Evolutionary conservation across 306 rosid species (phyloP), one percentile per base, ranked within the genome.

Genomic region (Malus asiatica): DNA sequence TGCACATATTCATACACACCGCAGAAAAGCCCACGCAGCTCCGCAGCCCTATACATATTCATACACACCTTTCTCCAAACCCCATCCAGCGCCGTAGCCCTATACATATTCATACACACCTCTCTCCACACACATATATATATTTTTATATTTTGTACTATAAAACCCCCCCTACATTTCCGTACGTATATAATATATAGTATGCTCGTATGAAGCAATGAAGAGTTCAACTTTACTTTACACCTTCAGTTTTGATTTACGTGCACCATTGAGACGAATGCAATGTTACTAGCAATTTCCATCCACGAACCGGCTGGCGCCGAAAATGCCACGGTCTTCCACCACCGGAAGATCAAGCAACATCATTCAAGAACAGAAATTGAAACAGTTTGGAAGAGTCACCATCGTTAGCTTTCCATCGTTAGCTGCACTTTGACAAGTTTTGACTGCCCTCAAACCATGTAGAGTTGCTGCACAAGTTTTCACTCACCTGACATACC

Each of bases 221-320:
- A 40, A 19, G 51, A 9, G 8, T 19, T 44, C 46, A 23, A 55
- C 4, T 61, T 55, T 6, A n/a, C 38, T 29, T 15, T 2, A 20
- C 14, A 29, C 15, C 42, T 63, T 27, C 8, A 13, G 3, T 16
- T 70, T 27, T 11, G 1, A n/a, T 61, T 82, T 70, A 90, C 80
- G 84, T 74, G 88, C 91, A 86, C 95, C 97, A 91, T 8, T 86
- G 84, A 63, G 86, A 63, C 1, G 46, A 32, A n/a, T 79, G 90
- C 60, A 82, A 5, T 5, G 90, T 13, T 51, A 86, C 93, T 87
- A 85, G 25, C 46, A 73, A 75, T 15, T 60, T 18, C 64, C 87
- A 61, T 88, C 92, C 3, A 66, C 78, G 32, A 86, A 66, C 72
- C 81, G 79, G 16, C 68, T 0, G 6, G 18, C 74, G 1, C 46